Base-by-base conservation (phyloP, 2,329 filamentous ascomycete species). In the Botryotinia globosa region DNA sequence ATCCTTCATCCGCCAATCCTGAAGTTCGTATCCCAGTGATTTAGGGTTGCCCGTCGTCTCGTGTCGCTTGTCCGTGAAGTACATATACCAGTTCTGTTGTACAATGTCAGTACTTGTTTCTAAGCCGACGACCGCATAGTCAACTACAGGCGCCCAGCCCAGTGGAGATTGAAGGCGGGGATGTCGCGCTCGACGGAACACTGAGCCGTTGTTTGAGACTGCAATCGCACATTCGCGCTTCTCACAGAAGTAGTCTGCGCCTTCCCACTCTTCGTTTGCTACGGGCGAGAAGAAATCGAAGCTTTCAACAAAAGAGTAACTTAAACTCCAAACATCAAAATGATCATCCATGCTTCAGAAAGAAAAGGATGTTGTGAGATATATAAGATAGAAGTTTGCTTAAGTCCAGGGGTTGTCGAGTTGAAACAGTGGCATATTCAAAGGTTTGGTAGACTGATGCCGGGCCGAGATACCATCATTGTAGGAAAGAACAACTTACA, bases 1-100 rank as follows among this genome's bases (percentile, higher is more conserved):
- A 82, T 99, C 96, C 77, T 94, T 91, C 92, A 98, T 98, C 73
- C 96, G 92, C 96, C 96, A 99, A 81, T 98, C 96, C 80, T 97
- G 92, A 9, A 97, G 84, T 75, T 89, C 86, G 77, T 88, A 88
- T 39, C 84, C 82, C 29, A 86, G 87, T 69, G 89, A 87, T 80
- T 94, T 93, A 25, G 94, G 93, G 77, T 94, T 94, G 34, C 94
- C 96, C 51, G 94, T 95, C 34, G 94, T 96, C 81, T 98, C 96
- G 83, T 99, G 96, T 70, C 95, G 91, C 83, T 98, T 98, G 83
- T 99, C 96, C 75, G 95, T 98, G 82, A 93, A 99, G 83, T 99
- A 99, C 95, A 98, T 98, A 85, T 97, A 98, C 89, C 97, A 99
- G 77, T 94, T 97, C 92, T 97, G 82, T 72, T 69, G n/a, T 37